Evolutionary conservation across 2,329 filamentous ascomycete species (phyloP), one percentile per base, ranked within the genome.

Genomic region (Curvularia sp.): DNA sequence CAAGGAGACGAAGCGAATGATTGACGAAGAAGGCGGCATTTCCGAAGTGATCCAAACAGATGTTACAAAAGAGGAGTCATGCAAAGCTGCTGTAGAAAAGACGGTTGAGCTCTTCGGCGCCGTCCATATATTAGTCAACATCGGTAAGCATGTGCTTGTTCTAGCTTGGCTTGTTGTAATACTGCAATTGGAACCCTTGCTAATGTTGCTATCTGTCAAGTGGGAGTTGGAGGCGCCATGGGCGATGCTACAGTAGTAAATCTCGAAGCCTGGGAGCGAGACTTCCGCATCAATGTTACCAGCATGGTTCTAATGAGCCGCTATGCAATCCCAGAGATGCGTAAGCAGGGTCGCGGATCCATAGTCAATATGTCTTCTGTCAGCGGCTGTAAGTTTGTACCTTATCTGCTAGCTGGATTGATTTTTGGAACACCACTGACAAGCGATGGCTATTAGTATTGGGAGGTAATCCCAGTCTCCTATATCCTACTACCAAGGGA

Each of bases 321-420:
- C 74, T 90, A 92, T 70, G 78, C 83, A 8, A 81, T 93, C 15
- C 86, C 86, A 1, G 87, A 92, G 74, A 89, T 94, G 85, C 51
- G 53, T n/a, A 83, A 85, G 68, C 74, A 77, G 21, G 89, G 90
- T 21, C 53, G 61, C 6, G 83, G 86, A 56, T 87, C 85, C n/a
- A 91, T 94, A 70, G 90, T 94, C 81, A 93, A 93, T 79, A 92
- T 90, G 73, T 87, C 89, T 38, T 92, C 89, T 19, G 87, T 93
- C 71, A 92, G 92, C 72, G 89, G 87, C 36, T 92, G 45, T 48
- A 55, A 49, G 45, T 47, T 8, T 42, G 32, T 27, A 15, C 18
- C 27, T 45, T 7, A 10, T 19, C 42, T 6, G 12, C 19, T 41
- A 8, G 36, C 36, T 34, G 10, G 19, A 9, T 13, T 19, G 10